Conservation (phyloP, 805 yeast genomes). For the Wickerhamiella lipophila region DNA sequence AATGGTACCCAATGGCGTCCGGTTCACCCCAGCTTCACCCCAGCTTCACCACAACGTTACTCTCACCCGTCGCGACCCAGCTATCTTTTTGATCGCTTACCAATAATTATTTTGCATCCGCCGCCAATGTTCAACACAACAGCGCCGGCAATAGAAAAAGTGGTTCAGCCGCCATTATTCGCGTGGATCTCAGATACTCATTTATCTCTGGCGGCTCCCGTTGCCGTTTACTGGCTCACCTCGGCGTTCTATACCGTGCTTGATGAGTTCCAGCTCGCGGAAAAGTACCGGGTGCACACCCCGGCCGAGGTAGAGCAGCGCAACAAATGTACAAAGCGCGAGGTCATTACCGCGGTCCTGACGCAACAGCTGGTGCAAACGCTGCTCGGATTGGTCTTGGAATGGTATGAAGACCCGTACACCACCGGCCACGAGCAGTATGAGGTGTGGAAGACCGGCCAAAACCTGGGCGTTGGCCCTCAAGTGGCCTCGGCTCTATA, state of each 20-base stretch:
- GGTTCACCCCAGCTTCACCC: no score
- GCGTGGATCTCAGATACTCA: slow-evolving; percentile 58
- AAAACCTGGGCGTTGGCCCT: slow-evolving; percentile 25
- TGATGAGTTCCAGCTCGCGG: slow-evolving; percentile 65
- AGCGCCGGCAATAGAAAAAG: slow-evolving; percentile 12
- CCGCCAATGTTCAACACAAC: slow-evolving; percentile 3
- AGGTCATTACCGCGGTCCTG: slow-evolving; percentile 70
- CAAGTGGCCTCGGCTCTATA: slow-evolving; percentile 39
- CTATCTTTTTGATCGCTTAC: background rate
- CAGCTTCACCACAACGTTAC: no score
- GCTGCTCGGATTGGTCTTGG: slow-evolving; percentile 46
- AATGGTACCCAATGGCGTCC: no score
- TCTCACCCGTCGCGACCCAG: no score
- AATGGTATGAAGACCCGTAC: slow-evolving; percentile 39
- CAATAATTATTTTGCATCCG: background rate
- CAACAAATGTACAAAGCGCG: slow-evolving; percentile 57
- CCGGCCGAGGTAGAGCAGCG: slow-evolving; percentile 67
- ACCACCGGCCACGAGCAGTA: slow-evolving; percentile 40
- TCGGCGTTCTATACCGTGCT: slow-evolving; percentile 62
- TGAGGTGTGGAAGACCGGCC: slow-evolving; percentile 36
- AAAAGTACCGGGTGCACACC: slow-evolving; percentile 80
- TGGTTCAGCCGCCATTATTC: slow-evolving; percentile 31
- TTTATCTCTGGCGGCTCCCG: slow-evolving; percentile 60
- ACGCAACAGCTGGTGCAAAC: slow-evolving; percentile 80
- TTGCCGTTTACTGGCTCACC: slow-evolving; percentile 71